Base-by-base conservation (phyloP, 306 rosid genomes). In the Begonia peltatifolia region DNA sequence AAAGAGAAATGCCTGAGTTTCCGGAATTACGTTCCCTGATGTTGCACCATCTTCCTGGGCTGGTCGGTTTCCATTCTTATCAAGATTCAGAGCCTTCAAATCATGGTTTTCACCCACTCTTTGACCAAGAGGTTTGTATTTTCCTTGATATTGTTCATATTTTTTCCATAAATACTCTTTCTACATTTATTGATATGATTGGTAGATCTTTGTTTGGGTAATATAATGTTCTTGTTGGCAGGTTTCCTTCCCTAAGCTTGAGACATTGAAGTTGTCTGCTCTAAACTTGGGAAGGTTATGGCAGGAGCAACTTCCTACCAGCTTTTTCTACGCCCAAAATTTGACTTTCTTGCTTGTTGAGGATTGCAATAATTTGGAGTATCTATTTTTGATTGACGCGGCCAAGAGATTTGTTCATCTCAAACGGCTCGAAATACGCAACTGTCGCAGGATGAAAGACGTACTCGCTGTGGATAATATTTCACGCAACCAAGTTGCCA, bases 381-480 rank as follows among this genome's bases (percentile, higher is more conserved):
- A 65, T 41, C 14, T 69, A 3, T 46, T 69, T 10, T 62, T 75
- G 5, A 11, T 58, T 48, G 53, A 64, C 1, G 52, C 63, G 68
- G 79, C 73, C 1, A 35, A 6, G 11, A 25, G 58, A 50, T 22
- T 74, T 4, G 38, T 6, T 17, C 70, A 56, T 11, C 79, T 81
- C 23, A 52, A 68, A 58, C 64, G 42, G 14, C 74, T 81, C 10
- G 20, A 47, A 2, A 25, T 81, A 46, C 11, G 44, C 2, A 8
- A 6, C 2, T 81, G 84, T 47, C 1, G n/a, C 3, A 17, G 3
- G 14, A 72, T 81, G 78, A 23, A 11, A 38, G 42, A 10, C 38
- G 7, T 30, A 30, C 6, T 30, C 9, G 9, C 6, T 30, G 38
- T 30, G 38, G 38, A 30, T 30, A 30, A 30, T 30, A 30, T 5